Percentiles rank a stretch among this genome's conserved stretches.
Conservation (phyloP, 2,329 filamentous ascomycete genomes). For the Colletotrichum simmondsii region DNA sequence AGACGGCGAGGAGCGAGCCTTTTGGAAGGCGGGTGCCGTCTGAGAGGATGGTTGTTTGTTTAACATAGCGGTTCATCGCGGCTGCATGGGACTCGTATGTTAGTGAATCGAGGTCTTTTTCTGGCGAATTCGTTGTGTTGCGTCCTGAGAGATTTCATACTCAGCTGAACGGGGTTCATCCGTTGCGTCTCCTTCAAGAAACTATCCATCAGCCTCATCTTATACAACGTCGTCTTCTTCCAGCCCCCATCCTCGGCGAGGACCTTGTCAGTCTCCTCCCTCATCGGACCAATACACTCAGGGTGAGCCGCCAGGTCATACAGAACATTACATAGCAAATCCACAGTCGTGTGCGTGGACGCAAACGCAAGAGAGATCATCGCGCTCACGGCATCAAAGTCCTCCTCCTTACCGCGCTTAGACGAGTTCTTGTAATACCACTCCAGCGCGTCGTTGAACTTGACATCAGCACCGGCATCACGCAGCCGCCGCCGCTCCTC, state of each 20-base stretch:
- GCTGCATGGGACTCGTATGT: no score
- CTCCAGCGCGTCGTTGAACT: no score
- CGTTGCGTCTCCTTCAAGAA: constrained; percentile 52
- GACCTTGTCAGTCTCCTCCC: constrained; percentile 52
- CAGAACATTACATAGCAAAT: constrained; percentile 48
- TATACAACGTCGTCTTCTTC: constrained; percentile 48
- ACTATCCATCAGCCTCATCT: constrained; percentile 53
- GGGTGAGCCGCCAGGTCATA: constrained; percentile 51
- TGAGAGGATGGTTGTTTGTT: not conserved
- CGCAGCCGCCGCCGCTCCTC: no score
- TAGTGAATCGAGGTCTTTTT: no score
- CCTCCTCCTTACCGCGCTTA: no score
- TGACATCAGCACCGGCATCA: no score
- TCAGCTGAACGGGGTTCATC: constrained; percentile 13
- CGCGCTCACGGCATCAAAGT: no score
- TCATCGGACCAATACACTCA: constrained; percentile 51
- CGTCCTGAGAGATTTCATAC: not conserved
- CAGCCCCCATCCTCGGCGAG: constrained; percentile 46
- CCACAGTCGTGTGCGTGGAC: constrained; percentile 53
- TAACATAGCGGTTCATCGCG: no score
- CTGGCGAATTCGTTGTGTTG: not conserved
- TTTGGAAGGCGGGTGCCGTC: constrained; percentile 5
- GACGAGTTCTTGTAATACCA: no score
- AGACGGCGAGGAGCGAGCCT: constrained; percentile 3
- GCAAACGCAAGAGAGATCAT: no score